These are phyloP conservation scores for Syzygium syzygioides DNA, from an alignment of 441 rosid genomes.

Conservation along the genomic window DNA sequence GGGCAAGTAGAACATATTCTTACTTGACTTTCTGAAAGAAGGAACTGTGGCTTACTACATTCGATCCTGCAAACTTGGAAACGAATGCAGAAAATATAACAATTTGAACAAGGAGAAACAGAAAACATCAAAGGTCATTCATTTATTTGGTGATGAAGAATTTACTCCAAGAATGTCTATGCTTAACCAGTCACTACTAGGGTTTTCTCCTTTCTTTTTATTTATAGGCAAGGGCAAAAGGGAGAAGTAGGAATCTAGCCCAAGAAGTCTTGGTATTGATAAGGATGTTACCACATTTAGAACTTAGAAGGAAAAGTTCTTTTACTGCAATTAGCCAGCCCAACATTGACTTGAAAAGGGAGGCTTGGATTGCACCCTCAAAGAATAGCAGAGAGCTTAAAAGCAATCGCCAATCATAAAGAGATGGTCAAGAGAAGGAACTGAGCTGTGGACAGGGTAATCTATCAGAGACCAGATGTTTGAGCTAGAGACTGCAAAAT, in stretches of 20 bases:
- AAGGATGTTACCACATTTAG: not conserved
- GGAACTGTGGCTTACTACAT: slow-evolving; percentile 44
- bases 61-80: slow-evolving; percentile 58
- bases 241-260: not conserved
- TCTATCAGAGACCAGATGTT: not conserved
- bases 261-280: not conserved
- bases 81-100: slow-evolving; percentile 8
- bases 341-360: not conserved
- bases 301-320: not conserved
- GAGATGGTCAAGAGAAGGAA: not conserved
- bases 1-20: slow-evolving; percentile 31
- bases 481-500: not conserved
- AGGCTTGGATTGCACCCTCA: not conserved
- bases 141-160: not conserved
- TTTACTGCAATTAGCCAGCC: not conserved
- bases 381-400: not conserved
- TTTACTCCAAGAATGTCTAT: not conserved
- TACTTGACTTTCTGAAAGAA: slow-evolving; percentile 51
- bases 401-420: not conserved
- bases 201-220: not conserved
- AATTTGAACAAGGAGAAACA: not conserved
- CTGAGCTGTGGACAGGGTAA: not conserved
- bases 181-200: not conserved
- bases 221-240: not conserved
- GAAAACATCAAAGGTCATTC: not conserved